Percentiles rank a stretch among this genome's conserved stretches.
phyloP scores from a whole-genome alignment of 805 yeast genomes.

The Cyberlindnera nakhonratchasimensis region DNA sequence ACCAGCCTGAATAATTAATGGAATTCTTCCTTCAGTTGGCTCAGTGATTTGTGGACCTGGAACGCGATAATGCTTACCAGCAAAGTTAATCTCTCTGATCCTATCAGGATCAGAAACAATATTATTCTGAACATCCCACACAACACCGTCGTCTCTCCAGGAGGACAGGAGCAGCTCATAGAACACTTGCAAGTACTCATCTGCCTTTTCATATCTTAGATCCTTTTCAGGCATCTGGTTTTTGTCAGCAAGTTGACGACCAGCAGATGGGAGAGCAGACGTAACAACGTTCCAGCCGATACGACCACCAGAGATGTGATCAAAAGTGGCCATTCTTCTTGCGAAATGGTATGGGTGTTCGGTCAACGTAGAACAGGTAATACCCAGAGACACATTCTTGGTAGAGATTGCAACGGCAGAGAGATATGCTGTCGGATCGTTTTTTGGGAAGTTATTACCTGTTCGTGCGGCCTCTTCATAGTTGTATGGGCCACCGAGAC shows the following conservation, averaged over 20 bases:
- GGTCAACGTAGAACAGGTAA: constrained; percentile 43
- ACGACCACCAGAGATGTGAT: constrained; percentile 43
- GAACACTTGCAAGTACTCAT: constrained; percentile 41
- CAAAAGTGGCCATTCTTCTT: constrained; percentile 42
- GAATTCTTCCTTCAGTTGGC: constrained; percentile 43
- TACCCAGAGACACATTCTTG: constrained; percentile 37
- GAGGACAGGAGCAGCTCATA: constrained; percentile 39
- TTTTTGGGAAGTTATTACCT: constrained; percentile 36
- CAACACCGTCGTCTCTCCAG: constrained; percentile 42
- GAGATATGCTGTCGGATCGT: constrained; percentile 37
- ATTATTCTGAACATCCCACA: constrained; percentile 26
- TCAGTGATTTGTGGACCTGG: constrained; percentile 42
- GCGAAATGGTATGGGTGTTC: constrained; percentile 45
- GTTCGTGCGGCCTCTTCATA: constrained; percentile 15
- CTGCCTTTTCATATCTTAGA: constrained; percentile 40
- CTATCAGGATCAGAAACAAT: constrained; percentile 38
- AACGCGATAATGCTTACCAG: constrained; percentile 37
- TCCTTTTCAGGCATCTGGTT: constrained; percentile 38
- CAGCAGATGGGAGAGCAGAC: constrained; percentile 41
- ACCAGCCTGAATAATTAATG: constrained; percentile 45
- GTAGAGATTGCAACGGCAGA: constrained; percentile 42
- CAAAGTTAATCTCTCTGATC: constrained; percentile 39
- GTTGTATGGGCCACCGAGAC: constrained; percentile 20
- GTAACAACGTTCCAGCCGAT: constrained; percentile 49
- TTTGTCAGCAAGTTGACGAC: constrained; percentile 39